Conservation (phyloP, 23 red algal species). For the Gracilaria vermiculophylla region DNA sequence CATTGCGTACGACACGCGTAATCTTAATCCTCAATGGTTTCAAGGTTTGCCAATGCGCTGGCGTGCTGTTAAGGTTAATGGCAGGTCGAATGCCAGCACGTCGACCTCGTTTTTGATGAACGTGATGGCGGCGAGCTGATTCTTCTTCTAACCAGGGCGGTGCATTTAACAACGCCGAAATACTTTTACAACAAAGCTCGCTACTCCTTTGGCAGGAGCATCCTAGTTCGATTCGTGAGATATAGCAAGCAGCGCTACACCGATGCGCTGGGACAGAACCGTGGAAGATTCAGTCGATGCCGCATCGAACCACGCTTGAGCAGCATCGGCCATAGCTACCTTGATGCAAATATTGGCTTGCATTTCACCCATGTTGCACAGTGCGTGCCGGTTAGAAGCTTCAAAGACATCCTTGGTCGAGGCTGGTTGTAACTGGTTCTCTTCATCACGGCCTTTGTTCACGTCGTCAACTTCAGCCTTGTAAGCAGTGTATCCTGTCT, state of each 20-base stretch:
- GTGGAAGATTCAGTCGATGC: not conserved
- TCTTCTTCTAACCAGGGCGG: not conserved
- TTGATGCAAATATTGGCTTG: not conserved
- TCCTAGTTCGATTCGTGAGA: not conserved
- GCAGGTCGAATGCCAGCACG: not conserved
- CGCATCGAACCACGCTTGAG: not conserved
- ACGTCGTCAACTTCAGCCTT: not conserved
- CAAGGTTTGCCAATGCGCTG: not conserved
- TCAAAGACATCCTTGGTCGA: constrained; percentile 18
- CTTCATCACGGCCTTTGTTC: not conserved
- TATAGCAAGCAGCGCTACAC: not conserved
- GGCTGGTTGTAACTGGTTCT: not conserved
- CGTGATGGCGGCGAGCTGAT: not conserved
- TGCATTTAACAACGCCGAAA: not conserved
- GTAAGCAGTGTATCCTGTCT: constrained; percentile 17
- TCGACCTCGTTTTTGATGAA: not conserved
- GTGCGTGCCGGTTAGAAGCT: not conserved
- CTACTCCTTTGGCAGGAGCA: not conserved
- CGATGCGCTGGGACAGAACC: not conserved
- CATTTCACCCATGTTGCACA: constrained; percentile 46
- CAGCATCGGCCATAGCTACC: not conserved
- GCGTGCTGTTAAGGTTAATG: not conserved
- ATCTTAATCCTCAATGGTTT: not conserved
- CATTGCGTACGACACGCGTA: not conserved
- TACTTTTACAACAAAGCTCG: not conserved